Percentiles rank a stretch among this genome's conserved stretches.
Conservation (phyloP, 805 yeast species). For the Starmerella lactis-condensi region DNA sequence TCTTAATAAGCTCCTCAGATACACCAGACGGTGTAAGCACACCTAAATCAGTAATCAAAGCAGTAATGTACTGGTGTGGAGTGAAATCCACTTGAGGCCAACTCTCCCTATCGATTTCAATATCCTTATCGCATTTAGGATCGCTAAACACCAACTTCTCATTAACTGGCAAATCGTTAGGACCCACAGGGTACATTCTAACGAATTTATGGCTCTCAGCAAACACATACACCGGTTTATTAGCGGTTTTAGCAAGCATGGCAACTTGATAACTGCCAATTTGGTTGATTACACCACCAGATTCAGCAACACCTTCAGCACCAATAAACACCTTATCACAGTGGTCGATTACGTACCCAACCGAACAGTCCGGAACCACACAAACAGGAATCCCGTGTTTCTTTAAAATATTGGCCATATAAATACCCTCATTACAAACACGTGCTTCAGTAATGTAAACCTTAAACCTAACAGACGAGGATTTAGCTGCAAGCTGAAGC, state of each 20-base stretch:
- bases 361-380: constrained; percentile 79
- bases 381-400: constrained; percentile 68
- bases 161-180: constrained; percentile 67
- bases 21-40: constrained; percentile 95
- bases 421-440: constrained; percentile 58
- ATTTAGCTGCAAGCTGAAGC: constrained; percentile 56
- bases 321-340: constrained; percentile 91
- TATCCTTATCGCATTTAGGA: constrained; percentile 19
- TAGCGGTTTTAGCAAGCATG: constrained; percentile 71
- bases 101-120: constrained; percentile 19
- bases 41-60: constrained; percentile 88
- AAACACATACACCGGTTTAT: constrained; percentile 84
- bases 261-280: constrained; percentile 90
- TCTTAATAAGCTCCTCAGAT: constrained; percentile 91
- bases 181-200: constrained; percentile 83
- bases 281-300: constrained; percentile 90
- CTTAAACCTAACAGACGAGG: constrained; percentile 54
- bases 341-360: constrained; percentile 76
- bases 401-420: constrained; percentile 50
- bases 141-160: constrained; percentile 26
- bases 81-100: constrained; percentile 73
- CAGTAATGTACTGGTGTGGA: constrained; percentile 88
- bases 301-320: constrained; percentile 97
- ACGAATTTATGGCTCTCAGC: constrained; percentile 93
- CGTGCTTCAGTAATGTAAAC: constrained; percentile 87